Conservation (phyloP, 2,329 filamentous ascomycete species). For the Cladosporium sp. region DNA sequence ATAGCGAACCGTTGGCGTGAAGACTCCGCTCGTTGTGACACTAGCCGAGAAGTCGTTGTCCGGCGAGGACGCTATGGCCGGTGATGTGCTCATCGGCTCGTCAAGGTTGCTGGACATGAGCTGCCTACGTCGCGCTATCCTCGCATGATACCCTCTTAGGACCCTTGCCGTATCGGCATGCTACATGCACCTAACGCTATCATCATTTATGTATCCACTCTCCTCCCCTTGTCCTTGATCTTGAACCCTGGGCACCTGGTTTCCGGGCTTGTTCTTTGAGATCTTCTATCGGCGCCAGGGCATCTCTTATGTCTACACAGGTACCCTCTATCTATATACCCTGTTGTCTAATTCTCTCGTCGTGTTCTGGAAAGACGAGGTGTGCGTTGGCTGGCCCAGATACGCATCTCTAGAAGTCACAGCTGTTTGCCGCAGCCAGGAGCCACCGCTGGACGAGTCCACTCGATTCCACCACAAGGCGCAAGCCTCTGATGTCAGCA, state of each 20-base stretch:
- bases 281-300: not conserved
- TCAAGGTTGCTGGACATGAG: conserved; percentile 10
- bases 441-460: no score
- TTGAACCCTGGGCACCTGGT: not conserved
- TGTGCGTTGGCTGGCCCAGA: conserved; percentile 10
- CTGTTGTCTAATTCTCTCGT: conserved; percentile 2
- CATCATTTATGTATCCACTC: not conserved
- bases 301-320: not conserved
- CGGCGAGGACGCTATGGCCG: conserved; percentile 5
- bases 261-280: not conserved
- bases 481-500: no score
- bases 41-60: conserved; percentile 9
- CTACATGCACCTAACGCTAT: no score
- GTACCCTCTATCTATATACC: not conserved
- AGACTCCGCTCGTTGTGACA: conserved; percentile 5
- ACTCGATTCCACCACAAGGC: no score
- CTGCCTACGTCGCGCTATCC: not conserved
- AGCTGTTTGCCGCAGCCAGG: no score
- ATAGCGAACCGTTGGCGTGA: conserved; percentile 9
- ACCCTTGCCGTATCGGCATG: not conserved
- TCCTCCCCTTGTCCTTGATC: not conserved
- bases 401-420: not conserved
- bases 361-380: not conserved
- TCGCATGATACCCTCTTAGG: not conserved
- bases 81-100: conserved; percentile 4